Conservation (phyloP, 2,329 filamentous ascomycete species). For the Fusarium udum region DNA sequence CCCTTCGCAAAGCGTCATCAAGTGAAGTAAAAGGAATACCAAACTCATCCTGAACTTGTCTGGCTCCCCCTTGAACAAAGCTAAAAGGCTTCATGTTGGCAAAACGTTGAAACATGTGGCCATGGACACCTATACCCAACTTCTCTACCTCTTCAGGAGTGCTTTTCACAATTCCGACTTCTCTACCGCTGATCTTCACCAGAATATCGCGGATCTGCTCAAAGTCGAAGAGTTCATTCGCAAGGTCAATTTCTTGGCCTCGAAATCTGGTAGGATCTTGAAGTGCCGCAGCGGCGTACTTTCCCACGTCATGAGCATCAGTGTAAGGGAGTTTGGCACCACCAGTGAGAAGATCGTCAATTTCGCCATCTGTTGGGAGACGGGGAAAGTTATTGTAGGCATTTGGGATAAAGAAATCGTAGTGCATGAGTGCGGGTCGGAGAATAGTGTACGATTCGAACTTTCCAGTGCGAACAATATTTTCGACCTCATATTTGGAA, state of each 20-base stretch:
- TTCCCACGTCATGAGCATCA: conserved; percentile 46
- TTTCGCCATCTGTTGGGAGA: conserved; percentile 41
- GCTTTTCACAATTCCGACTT: conserved; percentile 36
- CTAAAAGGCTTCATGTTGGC: conserved; percentile 16
- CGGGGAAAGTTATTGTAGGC: conserved; percentile 42
- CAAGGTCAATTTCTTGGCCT: conserved; percentile 46
- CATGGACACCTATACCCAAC: not conserved
- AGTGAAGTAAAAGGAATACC: conserved; percentile 24
- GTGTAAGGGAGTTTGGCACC: conserved; percentile 41
- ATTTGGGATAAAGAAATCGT: conserved; percentile 42
- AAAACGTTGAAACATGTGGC: conserved; percentile 19
- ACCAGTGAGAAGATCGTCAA: conserved; percentile 40
- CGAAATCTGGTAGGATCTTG: conserved; percentile 44
- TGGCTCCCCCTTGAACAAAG: not conserved
- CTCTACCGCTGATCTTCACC: conserved; percentile 43
- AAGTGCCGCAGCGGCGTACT: conserved; percentile 47
- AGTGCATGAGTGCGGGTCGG: conserved; percentile 44
- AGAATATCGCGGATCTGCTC: conserved; percentile 46
- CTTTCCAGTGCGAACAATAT: conserved; percentile 41
- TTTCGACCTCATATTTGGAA: conserved; percentile 52
- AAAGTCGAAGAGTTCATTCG: conserved; percentile 43
- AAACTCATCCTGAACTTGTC: not conserved
- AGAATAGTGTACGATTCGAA: conserved; percentile 49
- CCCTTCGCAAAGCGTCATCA: conserved; percentile 15
- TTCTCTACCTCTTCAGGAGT: conserved; percentile 13